phyloP scores from a whole-genome alignment of 208 protist genomes.

The Balamuthia mandrillaris region DNA sequence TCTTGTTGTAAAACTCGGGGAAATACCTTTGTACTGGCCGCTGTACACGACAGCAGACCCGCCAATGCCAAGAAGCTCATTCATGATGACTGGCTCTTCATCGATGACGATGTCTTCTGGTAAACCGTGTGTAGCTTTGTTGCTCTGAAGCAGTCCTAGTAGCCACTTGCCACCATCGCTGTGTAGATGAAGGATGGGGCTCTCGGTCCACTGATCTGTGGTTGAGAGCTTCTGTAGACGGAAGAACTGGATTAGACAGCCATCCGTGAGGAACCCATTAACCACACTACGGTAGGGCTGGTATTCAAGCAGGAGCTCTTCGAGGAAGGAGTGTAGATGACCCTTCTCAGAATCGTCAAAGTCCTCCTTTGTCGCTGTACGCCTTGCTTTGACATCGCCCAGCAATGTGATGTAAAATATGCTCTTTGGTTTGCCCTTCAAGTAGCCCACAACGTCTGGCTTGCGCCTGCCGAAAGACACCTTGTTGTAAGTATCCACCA shows the following conservation, averaged over 20 bases:
- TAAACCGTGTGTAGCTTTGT: not conserved
- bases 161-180: not conserved
- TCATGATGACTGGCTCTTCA: not conserved
- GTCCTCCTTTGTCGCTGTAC: not conserved
- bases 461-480: not conserved
- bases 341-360: not conserved
- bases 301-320: not conserved
- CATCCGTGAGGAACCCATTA: conserved; percentile 9
- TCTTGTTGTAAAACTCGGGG: not conserved
- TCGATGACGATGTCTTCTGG: not conserved
- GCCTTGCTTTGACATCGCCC: not conserved
- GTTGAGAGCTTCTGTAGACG: not conserved
- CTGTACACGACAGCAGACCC: not conserved
- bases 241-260: conserved; percentile 20
- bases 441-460: not conserved
- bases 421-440: not conserved
- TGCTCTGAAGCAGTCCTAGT: not conserved
- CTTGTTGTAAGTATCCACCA: not conserved
- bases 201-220: not conserved
- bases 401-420: not conserved
- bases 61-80: not conserved
- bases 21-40: not conserved
- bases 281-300: not conserved
- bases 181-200: not conserved
- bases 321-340: not conserved